Base-by-base conservation (phyloP, 2,329 filamentous ascomycete genomes). In the Alternaria triticimaculans region DNA sequence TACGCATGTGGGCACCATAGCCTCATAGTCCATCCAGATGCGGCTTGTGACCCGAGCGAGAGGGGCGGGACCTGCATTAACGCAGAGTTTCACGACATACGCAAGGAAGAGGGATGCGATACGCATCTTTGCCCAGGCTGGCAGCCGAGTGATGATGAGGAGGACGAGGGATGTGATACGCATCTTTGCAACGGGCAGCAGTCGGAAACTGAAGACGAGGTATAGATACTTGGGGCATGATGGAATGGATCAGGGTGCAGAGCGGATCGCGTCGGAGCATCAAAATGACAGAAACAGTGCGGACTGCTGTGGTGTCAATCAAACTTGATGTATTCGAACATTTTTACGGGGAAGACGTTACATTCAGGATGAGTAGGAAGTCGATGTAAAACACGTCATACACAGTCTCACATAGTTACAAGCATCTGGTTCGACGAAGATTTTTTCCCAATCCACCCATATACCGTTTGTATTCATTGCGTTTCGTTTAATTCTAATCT, bases 401-500 rank as follows among this genome's bases (percentile, higher is more conserved):
- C n/a, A n/a, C n/a, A n/a, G n/a, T n/a, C n/a, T n/a, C n/a, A n/a
- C n/a, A n/a, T n/a, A n/a, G n/a, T n/a, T n/a, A n/a, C 43, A 37
- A 26, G 49, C 12, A 21, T 30, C 25, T 44, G 15, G 12, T 45
- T 3, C 5, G 14, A n/a, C n/a, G 10, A 49, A 8, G 15, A 23
- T 33, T 37, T 25, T 25, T 25, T 3, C 25, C 30, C 9, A n/a
- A 21, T 23, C 49, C 30, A 18, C 20, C 49, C 30, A 53, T 53
- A 25, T 37, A 41, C 20, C 21, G 28, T 15, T 37, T 53, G 20
- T 37, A 41, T 44, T 33, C 48, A 53, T 54, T 50, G 44, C 25
- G 43, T 45, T 54, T 41, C 23, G 37, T 54, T 44, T 54, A 15
- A 23, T 54, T 60, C 53, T 15, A 30, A 30, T 59, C 56, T 53